Conservation (phyloP, 2,329 filamentous ascomycete genomes). For the Alternaria metachromatica region DNA sequence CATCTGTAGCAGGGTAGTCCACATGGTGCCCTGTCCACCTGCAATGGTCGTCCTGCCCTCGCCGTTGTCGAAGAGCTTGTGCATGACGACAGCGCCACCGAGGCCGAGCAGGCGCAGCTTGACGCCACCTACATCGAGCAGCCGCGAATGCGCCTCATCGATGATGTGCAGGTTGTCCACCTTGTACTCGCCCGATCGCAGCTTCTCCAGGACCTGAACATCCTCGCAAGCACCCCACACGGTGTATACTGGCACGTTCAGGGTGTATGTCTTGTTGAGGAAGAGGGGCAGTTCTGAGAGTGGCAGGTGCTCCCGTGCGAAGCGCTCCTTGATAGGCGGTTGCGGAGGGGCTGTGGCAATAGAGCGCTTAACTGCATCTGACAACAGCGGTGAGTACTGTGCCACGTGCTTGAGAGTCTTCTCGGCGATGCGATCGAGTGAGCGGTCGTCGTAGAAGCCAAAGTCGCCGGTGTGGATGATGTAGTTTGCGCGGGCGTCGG, state of each 20-base stretch:
- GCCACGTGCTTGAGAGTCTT: slow-evolving; percentile 99
- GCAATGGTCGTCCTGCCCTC: slow-evolving; percentile 98
- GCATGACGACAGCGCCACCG: slow-evolving; percentile 97
- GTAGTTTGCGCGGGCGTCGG: slow-evolving; percentile 92
- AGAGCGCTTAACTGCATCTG: slow-evolving; percentile 72
- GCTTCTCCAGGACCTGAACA: slow-evolving; percentile 95
- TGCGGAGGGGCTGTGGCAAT: slow-evolving; percentile 73
- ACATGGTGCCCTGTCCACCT: slow-evolving; percentile 98
- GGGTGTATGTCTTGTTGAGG: slow-evolving; percentile 83
- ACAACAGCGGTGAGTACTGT: slow-evolving; percentile 94
- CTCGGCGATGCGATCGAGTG: slow-evolving; percentile 94
- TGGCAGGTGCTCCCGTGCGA: slow-evolving; percentile 79
- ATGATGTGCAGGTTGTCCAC: slow-evolving; percentile 97
- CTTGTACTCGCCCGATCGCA: slow-evolving; percentile 97
- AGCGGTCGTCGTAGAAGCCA: slow-evolving; percentile 97
- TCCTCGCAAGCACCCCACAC: slow-evolving; percentile 99
- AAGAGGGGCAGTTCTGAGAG: slow-evolving; percentile 92
- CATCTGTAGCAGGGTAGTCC: slow-evolving; percentile 98
- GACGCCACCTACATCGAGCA: slow-evolving; percentile 92
- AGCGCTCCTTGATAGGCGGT: slow-evolving; percentile 79
- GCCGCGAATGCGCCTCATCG: slow-evolving; percentile 93
- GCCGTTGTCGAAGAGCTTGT: slow-evolving; percentile 99
- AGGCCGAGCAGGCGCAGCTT: slow-evolving; percentile 93
- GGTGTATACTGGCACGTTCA: slow-evolving; percentile 96
- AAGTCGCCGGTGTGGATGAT: slow-evolving; percentile 99